These are phyloP conservation scores for Clonostachys rosea DNA, from an alignment of 2,329 filamentous ascomycete species.

Conservation along the genomic window DNA sequence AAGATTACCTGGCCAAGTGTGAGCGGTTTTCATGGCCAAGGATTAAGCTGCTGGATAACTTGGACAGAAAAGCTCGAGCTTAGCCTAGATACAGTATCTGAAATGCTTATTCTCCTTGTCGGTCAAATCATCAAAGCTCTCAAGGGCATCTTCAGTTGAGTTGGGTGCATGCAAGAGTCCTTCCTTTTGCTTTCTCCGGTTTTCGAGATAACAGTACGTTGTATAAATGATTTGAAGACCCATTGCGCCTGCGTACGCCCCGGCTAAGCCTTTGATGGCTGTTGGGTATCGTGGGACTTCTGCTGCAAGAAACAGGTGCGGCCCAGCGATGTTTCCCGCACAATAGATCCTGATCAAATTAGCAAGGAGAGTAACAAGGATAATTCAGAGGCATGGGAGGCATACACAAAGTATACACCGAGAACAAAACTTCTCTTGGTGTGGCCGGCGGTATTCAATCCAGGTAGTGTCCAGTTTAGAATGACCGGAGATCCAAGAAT, in stretches of 20 bases:
- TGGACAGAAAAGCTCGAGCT: too few relatives aligned
- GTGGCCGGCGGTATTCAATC: slow-evolving; percentile 28
- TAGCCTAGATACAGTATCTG: neutral
- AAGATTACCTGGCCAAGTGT: too few relatives aligned
- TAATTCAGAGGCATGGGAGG: too few relatives aligned
- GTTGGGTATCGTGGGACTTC: neutral
- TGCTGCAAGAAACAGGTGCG: slow-evolving; percentile 8
- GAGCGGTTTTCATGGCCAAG: too few relatives aligned
- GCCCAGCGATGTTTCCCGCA: slow-evolving; percentile 38
- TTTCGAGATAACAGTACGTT: too few relatives aligned
- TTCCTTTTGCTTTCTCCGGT: too few relatives aligned
- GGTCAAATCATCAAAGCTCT: neutral
- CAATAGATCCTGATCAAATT: too few relatives aligned
- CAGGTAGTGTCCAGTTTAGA: slow-evolving; percentile 30
- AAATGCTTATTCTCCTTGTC: neutral
- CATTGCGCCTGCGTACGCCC: neutral
- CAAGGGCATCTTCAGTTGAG: too few relatives aligned
- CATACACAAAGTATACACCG: slow-evolving; percentile 37
- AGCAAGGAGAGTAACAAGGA: too few relatives aligned
- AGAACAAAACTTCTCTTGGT: slow-evolving; percentile 45
- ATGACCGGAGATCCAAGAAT: slow-evolving; percentile 44
- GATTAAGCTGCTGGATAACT: too few relatives aligned
- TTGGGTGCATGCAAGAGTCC: too few relatives aligned
- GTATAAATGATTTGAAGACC: too few relatives aligned
- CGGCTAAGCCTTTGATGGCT: neutral